Evolutionary conservation across 1,284 basidiomycete genomes (phyloP), one percentile per base, ranked within the genome.

Genomic region (Malassezia equina): DNA sequence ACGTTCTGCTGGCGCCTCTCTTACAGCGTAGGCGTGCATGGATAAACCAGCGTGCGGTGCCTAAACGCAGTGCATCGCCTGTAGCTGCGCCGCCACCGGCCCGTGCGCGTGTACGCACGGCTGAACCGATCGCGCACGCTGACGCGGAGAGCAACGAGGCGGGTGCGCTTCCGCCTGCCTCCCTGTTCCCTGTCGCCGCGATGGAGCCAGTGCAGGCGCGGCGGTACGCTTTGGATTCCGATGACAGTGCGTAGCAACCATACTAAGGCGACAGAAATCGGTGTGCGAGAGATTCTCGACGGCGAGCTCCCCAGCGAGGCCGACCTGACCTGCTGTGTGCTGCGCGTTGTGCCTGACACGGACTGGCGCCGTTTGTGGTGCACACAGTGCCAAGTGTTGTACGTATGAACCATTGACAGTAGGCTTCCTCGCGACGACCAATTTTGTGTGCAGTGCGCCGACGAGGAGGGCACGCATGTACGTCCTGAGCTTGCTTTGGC

Each of bases 211-310:
- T 55, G 11, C 25, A 33, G 17, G 33, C 46, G 21, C 52, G 47
- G 9, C 52, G 52, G 39, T 55, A 33, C 40, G 29, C 31, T 7
- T 24, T 55, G 34, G 52, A 53, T 25, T 45, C 45, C 13, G 52
- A 53, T 21, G 36, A 46, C 31, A 46, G 44, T 46, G 44, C 23
- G 44, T 46, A 39, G 36, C 36, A 19, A 7, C 19, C n/a, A n/a
- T 9, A 9, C 36, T 39, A 39, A 39, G 19, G 32, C 24, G 7
- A 17, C 44, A 21, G 23, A 21, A 9, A 25, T 25, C 17, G 25
- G 13, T 24, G 34, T 43, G 27, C 27, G 41, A 21, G 27, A 43
- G 9, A 48, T 48, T 25, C 25, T 34, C 23, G 32, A 48, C 9
- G 46, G 46, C 15, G n/a, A 36, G 12, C 23, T 31, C 13, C 46